Percentiles rank a stretch among this genome's conserved stretches.
Evolutionary conservation across 2,329 filamentous ascomycete genomes (phyloP).

Genomic region (Aquanectria penicillioides): DNA sequence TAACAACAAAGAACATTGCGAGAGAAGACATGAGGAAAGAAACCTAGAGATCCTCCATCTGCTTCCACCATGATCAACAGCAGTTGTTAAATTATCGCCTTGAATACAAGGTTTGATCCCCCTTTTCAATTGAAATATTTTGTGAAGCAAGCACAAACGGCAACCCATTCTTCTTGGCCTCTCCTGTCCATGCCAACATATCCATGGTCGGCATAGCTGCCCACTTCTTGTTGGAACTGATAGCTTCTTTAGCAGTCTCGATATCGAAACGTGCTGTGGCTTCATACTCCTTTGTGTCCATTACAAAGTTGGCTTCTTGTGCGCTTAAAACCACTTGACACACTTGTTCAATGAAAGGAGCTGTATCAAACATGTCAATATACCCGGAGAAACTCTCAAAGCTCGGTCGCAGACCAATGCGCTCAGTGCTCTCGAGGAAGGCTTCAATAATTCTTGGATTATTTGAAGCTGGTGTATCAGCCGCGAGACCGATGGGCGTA

Average conservation of each 20-base stretch:
- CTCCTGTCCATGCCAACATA: neutral
- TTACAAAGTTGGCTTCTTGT: neutral
- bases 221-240: neutral
- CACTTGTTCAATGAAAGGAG: neutral
- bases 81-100: too few species aligned
- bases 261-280: neutral
- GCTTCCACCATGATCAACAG: too few species aligned
- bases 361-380: neutral
- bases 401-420: neutral
- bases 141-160: neutral
- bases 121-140: neutral
- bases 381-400: neutral
- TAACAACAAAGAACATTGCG: too few species aligned
- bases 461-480: neutral
- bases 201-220: neutral
- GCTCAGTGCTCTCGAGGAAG: neutral
- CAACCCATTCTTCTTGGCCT: neutral
- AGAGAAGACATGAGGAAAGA: too few species aligned
- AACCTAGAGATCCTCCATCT: too few species aligned
- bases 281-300: neutral
- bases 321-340: neutral
- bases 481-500: neutral
- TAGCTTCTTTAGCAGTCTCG: neutral
- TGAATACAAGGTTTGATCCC: neutral
- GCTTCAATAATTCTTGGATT: neutral